Percentiles rank a stretch among this genome's conserved stretches.
These are phyloP conservation scores for Podila verticillata DNA, from an alignment of 192 early-diverging fungal species.

Conservation along the genomic window DNA sequence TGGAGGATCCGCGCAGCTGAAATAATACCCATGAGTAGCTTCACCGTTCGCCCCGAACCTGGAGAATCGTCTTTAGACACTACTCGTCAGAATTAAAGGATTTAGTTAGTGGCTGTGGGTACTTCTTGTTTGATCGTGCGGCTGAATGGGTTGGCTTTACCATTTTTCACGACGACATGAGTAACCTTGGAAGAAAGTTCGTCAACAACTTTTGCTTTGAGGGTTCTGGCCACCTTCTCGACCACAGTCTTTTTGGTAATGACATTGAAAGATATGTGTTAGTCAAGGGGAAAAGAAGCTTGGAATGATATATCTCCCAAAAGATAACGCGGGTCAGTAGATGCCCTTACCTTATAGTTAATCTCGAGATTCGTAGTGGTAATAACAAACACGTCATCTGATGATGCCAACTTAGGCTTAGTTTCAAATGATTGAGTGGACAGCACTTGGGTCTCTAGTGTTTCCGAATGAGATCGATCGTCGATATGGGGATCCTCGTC, in stretches of 20 bases:
- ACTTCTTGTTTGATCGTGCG: background rate
- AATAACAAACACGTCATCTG: slow-evolving; percentile 6
- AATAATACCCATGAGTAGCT: slow-evolving; percentile 31
- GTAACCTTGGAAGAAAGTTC: slow-evolving; percentile 12
- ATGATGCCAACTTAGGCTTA: slow-evolving; percentile 9
- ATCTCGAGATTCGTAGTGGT: slow-evolving; percentile 19
- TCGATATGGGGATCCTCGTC: background rate
- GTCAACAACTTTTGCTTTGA: slow-evolving; percentile 15
- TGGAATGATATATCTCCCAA: background rate
- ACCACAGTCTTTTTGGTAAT: slow-evolving; percentile 20
- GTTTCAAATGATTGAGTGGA: background rate
- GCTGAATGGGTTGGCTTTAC: background rate
- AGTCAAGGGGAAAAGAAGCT: background rate
- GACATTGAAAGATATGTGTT: background rate
- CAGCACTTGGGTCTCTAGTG: background rate
- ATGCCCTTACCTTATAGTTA: slow-evolving; percentile 21
- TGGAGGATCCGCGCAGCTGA: slow-evolving; percentile 26
- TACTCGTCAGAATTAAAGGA: too few relatives aligned
- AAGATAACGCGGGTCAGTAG: background rate
- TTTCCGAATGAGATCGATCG: background rate
- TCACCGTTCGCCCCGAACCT: slow-evolving; percentile 33
- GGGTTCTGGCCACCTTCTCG: slow-evolving; percentile 13
- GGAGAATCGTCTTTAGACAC: slow-evolving; percentile 2
- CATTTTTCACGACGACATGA: slow-evolving; percentile 39
- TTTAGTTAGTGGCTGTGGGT: too few relatives aligned